These are phyloP conservation scores for Solanum chilense DNA, from an alignment of 257 asterid species.

Conservation along the genomic window DNA sequence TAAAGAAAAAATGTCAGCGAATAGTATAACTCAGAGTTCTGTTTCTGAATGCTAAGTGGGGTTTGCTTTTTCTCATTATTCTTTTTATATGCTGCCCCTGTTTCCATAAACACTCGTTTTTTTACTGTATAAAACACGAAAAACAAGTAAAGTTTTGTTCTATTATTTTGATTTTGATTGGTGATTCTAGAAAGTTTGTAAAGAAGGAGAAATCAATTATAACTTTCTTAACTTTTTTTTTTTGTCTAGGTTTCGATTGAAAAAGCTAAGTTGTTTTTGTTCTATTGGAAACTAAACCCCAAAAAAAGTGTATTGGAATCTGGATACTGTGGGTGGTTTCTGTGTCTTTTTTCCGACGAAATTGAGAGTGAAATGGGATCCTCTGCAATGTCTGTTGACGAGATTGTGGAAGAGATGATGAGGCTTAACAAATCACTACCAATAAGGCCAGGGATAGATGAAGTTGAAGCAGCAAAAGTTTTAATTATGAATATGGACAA, in stretches of 20 bases:
- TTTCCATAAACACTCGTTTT: neutral
- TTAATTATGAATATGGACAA: neutral
- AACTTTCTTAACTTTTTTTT: neutral
- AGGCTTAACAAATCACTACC: neutral
- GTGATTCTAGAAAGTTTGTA: neutral
- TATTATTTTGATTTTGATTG: neutral
- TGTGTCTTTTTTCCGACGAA: no score
- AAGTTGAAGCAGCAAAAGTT: conserved; percentile 2
- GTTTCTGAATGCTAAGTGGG: neutral
- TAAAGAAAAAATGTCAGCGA: neutral
- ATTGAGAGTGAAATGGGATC: neutral
- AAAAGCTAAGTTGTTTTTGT: neutral
- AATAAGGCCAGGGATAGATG: neutral
- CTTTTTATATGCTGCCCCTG: neutral
- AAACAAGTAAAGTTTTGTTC: neutral
- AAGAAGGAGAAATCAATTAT: neutral
- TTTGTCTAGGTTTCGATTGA: neutral
- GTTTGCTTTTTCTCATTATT: neutral
- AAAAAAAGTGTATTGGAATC: neutral
- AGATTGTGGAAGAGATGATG: conserved; percentile 2
- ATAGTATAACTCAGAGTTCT: neutral
- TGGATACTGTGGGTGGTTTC: neutral
- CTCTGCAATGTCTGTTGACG: neutral
- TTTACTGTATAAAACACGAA: neutral
- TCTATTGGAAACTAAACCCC: neutral